phyloP scores from a whole-genome alignment of 139 green algal genomes.

The Penium margaritaceum region DNA sequence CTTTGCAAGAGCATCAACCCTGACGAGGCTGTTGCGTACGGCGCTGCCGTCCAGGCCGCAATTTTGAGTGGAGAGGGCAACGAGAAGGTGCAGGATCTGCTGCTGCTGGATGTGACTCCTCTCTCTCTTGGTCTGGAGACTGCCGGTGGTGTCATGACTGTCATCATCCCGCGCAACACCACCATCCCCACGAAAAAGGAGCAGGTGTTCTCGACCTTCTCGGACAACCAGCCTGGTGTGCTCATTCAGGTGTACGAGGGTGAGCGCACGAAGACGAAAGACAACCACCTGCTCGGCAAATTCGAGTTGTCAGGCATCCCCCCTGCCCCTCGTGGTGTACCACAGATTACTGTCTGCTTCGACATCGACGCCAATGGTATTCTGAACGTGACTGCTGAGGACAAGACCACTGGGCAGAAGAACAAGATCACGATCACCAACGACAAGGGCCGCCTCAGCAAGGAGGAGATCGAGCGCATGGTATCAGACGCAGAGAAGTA shows the following conservation, averaged over 20 bases:
- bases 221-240: constrained; percentile 96
- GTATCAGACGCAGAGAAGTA: constrained; percentile 72
- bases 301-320: constrained; percentile 97
- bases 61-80: constrained; percentile 72
- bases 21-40: constrained; percentile 97
- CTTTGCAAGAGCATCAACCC: constrained; percentile 99
- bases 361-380: constrained; percentile 99
- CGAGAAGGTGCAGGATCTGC: constrained; percentile 79
- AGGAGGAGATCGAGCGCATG: constrained; percentile 98
- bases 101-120: constrained; percentile 94
- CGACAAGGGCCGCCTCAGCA: constrained; percentile 90
- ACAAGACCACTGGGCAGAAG: constrained; percentile 89
- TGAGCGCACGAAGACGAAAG: constrained; percentile 78
- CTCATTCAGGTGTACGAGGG: constrained; percentile 90
- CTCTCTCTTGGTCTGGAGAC: constrained; percentile 96
- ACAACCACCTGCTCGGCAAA: constrained; percentile 98
- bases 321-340: constrained; percentile 87
- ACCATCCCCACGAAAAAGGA: constrained; percentile 99
- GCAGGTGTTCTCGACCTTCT: constrained; percentile 96
- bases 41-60: constrained; percentile 87
- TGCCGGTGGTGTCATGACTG: constrained; percentile 93
- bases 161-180: constrained; percentile 94
- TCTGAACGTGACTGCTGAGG: constrained; percentile 91
- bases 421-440: constrained; percentile 99
- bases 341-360: constrained; percentile 93